phyloP scores from a whole-genome alignment of 2,329 filamentous ascomycete species.

The Emydomyces testavorans region DNA sequence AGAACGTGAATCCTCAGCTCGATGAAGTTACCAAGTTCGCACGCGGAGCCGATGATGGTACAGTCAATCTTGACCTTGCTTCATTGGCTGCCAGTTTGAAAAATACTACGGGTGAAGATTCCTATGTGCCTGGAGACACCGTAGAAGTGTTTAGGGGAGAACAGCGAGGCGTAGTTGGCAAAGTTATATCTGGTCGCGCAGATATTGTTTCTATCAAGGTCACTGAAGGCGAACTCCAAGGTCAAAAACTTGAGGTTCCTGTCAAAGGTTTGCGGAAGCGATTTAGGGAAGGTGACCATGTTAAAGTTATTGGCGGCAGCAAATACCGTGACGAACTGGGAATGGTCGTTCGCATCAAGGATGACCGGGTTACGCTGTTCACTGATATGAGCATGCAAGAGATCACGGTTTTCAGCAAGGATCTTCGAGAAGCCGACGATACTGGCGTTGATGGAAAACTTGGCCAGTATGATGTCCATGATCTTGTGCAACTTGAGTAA shows the following conservation, averaged over 20 bases:
- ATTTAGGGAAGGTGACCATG: conserved; percentile 88
- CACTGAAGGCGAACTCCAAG: conserved; percentile 66
- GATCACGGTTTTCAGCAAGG: conserved; percentile 96
- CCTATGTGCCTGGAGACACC: conserved; percentile 86
- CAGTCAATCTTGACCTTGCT: conserved; percentile 83
- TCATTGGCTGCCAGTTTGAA: conserved; percentile 84
- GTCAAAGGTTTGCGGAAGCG: conserved; percentile 85
- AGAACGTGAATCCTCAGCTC: conserved; percentile 81
- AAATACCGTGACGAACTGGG: conserved; percentile 90
- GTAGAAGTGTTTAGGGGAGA: conserved; percentile 94
- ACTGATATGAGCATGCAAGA: conserved; percentile 88
- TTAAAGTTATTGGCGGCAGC: conserved; percentile 95
- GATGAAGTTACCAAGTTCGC: conserved; percentile 96
- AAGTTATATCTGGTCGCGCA: conserved; percentile 70
- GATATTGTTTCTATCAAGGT: conserved; percentile 88
- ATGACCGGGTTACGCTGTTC: conserved; percentile 83
- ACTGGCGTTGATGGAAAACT: conserved; percentile 70
- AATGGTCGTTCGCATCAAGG: conserved; percentile 87
- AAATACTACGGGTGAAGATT: conserved; percentile 65
- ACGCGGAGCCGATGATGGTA: conserved; percentile 76
- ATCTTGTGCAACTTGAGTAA: conserved; percentile 83
- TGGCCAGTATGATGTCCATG: conserved; percentile 84
- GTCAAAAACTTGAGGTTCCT: conserved; percentile 82
- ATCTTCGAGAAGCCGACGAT: conserved; percentile 84
- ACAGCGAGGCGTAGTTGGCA: conserved; percentile 81